Base-by-base conservation (phyloP, 805 yeast species). In the Zygoascus biomembranicola region DNA sequence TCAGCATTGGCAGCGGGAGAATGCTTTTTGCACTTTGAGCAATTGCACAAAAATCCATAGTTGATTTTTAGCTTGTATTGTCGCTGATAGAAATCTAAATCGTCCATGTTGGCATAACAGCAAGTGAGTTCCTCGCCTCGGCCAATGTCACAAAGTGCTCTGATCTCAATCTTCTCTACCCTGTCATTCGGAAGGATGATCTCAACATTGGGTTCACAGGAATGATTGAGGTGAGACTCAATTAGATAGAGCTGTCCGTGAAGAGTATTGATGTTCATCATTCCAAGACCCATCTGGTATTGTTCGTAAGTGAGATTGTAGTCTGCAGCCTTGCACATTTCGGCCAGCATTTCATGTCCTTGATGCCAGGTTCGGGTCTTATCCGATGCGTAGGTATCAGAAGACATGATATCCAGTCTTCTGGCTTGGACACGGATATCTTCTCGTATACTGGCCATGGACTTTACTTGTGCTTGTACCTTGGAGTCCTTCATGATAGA, bases 1-100 rank as follows among this genome's bases (percentile, higher is more conserved):
- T n/a, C 45, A 31, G 43, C 55, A 4, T 51, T 48, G 37, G 43
- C 49, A 10, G 58, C 57, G 37, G 77, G 75, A 52, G 81, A 73
- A 58, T 85, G 90, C 8, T 70, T 70, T 60, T 77, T 76, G 67
- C 96, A 88, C 57, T 84, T 77, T 11, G 67, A 61, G 65, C 96
- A 88, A 26, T 65, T 67, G 67, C 96, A 88, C 18, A 77, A 63
- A 66, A 88, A 88, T 3, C 95, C 95, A 87, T 89, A 88, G 60
- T 84, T 83, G 11, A 81, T 80, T 55, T 90, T 69, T 49, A 88
- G 70, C 57, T 79, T 82, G 57, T 85, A 66, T 61, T 80, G 81
- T 57, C 96, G 76, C 54, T 82, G 80, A 47, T 75, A 78, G 8
- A 82, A 78, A 1, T 80, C 78, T 60, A 79, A 82, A 5, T 71